A percentile compares a stretch with the other conserved stretches of the same genome.
phyloP scores from a whole-genome alignment of 257 asterid species.

The Primulina huaijiensis region DNA sequence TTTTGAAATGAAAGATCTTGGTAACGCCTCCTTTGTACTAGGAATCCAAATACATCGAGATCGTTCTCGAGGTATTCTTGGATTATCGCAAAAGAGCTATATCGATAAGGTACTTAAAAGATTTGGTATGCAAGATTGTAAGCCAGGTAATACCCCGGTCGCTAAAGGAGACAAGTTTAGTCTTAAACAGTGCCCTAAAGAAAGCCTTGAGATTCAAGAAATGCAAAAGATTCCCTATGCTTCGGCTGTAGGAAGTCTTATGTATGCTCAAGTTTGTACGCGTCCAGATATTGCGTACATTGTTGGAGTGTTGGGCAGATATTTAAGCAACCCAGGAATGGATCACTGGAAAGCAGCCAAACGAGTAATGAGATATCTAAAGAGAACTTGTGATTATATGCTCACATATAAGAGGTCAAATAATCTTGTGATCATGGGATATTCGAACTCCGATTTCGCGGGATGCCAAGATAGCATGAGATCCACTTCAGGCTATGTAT shows the following conservation, averaged over 20 bases:
- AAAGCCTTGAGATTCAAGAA: neutral
- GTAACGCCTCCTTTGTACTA: too few species aligned
- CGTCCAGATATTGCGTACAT: too few species aligned
- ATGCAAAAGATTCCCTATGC: neutral
- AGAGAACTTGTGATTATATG: neutral
- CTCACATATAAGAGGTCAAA: too few species aligned
- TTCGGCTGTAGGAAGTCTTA: neutral
- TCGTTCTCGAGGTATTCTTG: too few species aligned
- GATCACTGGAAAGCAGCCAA: constrained; percentile 3
- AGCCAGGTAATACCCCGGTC: neutral
- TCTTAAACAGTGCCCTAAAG: neutral
- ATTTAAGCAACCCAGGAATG: neutral
- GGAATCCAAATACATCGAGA: too few species aligned
- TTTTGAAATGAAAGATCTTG: too few species aligned
- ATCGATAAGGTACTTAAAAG: neutral
- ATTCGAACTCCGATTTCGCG: neutral
- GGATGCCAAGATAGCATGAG: neutral
- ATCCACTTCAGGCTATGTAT: neutral
- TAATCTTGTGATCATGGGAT: too few species aligned
- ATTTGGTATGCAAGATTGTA: neutral
- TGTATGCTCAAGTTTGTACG: neutral
- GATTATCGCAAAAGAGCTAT: constrained; percentile 1
- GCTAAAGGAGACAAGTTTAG: neutral
- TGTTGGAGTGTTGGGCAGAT: too few species aligned
- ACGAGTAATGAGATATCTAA: neutral